Evolutionary conservation across 139 green algal genomes (phyloP), one percentile per base, ranked within the genome.

Genomic region (Picochlorum sp.): DNA sequence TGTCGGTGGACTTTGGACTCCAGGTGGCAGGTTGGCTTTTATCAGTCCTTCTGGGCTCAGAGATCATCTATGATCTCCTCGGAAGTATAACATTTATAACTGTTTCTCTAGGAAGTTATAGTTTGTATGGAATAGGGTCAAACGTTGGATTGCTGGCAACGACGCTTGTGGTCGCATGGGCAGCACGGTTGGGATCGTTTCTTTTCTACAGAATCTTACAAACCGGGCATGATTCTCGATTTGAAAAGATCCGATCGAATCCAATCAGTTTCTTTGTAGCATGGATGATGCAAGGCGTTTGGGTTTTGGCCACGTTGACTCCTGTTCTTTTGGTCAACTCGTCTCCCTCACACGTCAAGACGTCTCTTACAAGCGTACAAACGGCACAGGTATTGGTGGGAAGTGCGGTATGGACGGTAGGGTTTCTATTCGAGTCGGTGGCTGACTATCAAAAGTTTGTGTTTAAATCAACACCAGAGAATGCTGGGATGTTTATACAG

Each of bases 401-500:
- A 10, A 60, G 73, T 1, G 61, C 66, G 8, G 16, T 95, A 20
- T 95, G 69, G 63, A 69, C 18, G 1, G 31, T 71, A 18, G 88
- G 88, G 10, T 73, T 92, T 4, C 13, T 64, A 3, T 51, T 77
- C 0, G 89, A 95, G 64, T 66, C 51, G 3, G 63, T 72, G 6
- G 85, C 88, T 16, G 89, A 95, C 72, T 57, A 63, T 20, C 89
- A 96, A 61, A 96, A 92, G 58, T 77, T 79, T 9, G 58, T n/a
- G 0, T 95, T 88, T 65, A 91, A 88, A 73, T 65, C 62, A 23
- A 52, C 85, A 50, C 73, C 79, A 6, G 66, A 63, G 16, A 92
- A 89, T 74, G 85, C 86, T 61, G 85, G 85, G 16, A 69, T 71
- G 24, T 96, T 89, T 75, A 92, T 95, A 51, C 68, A 84, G 44